Conservation (phyloP, 306 rosid genomes). For the Malus domestica region ASM211411v1 NC_041793.1:34785501-34786000, state of each 20-base stretch:
- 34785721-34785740: background rate
- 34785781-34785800: background rate
- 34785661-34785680: background rate
- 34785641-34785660: background rate
- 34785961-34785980: background rate
- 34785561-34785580: no score
- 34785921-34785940: background rate
- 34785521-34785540: no score
- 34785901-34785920: background rate
- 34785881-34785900: background rate
- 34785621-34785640: no score
- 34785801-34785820: background rate
- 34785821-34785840: background rate
- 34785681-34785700: background rate
- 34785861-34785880: background rate
- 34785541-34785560: no score
- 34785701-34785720: background rate
- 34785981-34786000: background rate
- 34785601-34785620: no score
- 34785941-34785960: background rate
- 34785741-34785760: background rate
- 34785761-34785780: background rate
- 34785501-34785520: no score
- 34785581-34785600: no score
- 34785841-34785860: background rate